phyloP scores from a whole-genome alignment of 78 protist genomes.

The Reticulomyxa filosa region DNA sequence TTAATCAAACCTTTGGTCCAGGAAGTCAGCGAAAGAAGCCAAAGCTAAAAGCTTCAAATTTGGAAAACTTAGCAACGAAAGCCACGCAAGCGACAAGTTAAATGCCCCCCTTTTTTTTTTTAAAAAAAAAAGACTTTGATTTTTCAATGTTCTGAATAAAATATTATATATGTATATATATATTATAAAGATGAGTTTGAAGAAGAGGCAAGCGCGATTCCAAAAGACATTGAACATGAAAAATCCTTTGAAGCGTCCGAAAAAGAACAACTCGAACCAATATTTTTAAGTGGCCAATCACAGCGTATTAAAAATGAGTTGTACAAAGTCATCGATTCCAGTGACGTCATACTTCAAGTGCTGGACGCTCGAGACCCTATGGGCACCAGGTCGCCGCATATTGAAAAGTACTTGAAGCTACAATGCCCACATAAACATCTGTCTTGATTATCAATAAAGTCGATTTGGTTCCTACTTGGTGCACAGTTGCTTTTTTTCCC shows the following conservation, averaged over 20 bases:
- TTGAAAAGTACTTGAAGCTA: slow-evolving; percentile 10
- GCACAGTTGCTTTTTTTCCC: slow-evolving; percentile 38
- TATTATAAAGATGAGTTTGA: no score
- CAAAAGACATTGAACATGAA: no score
- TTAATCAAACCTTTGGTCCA: slow-evolving; percentile 7
- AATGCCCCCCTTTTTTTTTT: no score
- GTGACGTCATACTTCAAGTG: slow-evolving; percentile 69
- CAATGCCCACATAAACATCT: slow-evolving; percentile 82
- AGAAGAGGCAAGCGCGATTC: no score
- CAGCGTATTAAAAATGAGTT: slow-evolving; percentile 82
- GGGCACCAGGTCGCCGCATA: slow-evolving; percentile 70
- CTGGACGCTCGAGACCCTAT: slow-evolving; percentile 90
- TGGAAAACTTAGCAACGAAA: no score
- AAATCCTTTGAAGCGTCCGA: no score
- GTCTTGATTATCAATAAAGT: slow-evolving; percentile 92
- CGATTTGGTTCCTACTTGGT: slow-evolving; percentile 92
- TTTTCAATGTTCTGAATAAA: no score
- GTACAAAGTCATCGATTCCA: slow-evolving; percentile 77
- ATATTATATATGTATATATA: no score
- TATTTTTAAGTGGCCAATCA: no score
- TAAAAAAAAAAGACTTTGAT: no score
- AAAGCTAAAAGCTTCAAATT: not conserved
- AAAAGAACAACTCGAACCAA: no score
- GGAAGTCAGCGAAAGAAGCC: not conserved
- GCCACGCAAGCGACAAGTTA: no score